Base-by-base conservation (phyloP, 139 green algal species). In the Chlamydomonas sp. region DNA sequence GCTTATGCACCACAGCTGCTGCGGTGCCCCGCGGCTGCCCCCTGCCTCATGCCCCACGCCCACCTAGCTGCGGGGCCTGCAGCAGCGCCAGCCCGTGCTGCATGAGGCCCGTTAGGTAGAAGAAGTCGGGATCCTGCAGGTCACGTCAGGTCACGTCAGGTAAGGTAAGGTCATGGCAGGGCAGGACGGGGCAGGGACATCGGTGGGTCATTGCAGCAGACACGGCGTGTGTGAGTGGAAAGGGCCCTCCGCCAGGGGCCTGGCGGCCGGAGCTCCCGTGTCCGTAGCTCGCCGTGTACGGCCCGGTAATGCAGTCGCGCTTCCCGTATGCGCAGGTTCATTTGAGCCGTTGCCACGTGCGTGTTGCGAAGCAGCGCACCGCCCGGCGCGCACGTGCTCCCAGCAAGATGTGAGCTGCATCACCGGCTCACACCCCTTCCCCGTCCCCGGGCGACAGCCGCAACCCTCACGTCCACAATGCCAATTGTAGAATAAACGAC, bases 71-170 rank as follows among this genome's bases (percentile, higher is more conserved):
- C 67, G 15, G 60, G 58, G 78, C 79, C 16, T 88, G 49, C 8
- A 95, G 84, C 8, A 94, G 72, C 0, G 94, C 93, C 68, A 97
- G 76, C 0, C 88, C 91, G 4, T 95, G 92, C 91, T 98, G 95
- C 68, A 89, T 87, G n/a, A 98, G 84, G 20, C 97, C 97, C 1
- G 96, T 99, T 1, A 99, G 90, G 88, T 98, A 99, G 58, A 94
- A 60, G 80, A 97, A 96, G 94, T 99, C 96, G 63, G 97, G 91
- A 62, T 98, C 95, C 89, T 96, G 94, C 1, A 57, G 62, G 64
- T 20, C 20, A 74, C 31, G 31, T 49, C 31, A 49, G 31, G 31
- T 49, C 82, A 69, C 14, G 64, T 17, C 8, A 7, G 18, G 58
- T 4, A 10, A 78, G n/a, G 60, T 17, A 75, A 57, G 63, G 62